phyloP scores from a whole-genome alignment of 2,329 filamentous ascomycete genomes.

The Paracoccidioides lutzii region DNA sequence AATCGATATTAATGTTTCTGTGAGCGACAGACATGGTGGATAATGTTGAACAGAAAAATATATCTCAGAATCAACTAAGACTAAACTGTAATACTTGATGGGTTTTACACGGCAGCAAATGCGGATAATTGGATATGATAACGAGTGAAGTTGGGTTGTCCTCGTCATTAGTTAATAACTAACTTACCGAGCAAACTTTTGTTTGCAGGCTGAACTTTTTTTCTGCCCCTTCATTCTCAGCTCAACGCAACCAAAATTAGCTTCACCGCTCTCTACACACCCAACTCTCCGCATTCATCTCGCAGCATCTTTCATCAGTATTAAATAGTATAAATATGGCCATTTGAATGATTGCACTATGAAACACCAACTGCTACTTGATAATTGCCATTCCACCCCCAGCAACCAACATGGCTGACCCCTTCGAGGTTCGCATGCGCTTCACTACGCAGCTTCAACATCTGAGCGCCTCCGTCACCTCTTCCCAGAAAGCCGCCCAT shows the following conservation, averaged over 20 bases:
- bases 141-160: too few species aligned
- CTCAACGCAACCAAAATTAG: neutral
- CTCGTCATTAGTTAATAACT: too few species aligned
- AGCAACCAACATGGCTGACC: constrained; percentile 55
- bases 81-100: neutral
- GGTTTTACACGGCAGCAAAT: neutral
- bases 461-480: constrained; percentile 78
- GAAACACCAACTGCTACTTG: neutral
- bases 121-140: neutral
- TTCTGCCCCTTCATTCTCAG: neutral
- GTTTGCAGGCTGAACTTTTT: too few species aligned
- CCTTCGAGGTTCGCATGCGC: constrained; percentile 96
- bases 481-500: constrained; percentile 80
- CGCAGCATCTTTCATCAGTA: too few species aligned
- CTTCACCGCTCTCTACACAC: neutral
- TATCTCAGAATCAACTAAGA: neutral
- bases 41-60: neutral
- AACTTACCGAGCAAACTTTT: too few species aligned
- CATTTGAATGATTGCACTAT: neutral
- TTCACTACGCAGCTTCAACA: constrained; percentile 85
- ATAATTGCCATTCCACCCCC: neutral
- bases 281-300: neutral
- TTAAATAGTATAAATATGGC: neutral
- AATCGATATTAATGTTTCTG: constrained; percentile 5
- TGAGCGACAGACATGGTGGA: neutral